Evolutionary conservation across 257 asterid genomes (phyloP).

Genomic region (Jasminum sambac): DNA sequence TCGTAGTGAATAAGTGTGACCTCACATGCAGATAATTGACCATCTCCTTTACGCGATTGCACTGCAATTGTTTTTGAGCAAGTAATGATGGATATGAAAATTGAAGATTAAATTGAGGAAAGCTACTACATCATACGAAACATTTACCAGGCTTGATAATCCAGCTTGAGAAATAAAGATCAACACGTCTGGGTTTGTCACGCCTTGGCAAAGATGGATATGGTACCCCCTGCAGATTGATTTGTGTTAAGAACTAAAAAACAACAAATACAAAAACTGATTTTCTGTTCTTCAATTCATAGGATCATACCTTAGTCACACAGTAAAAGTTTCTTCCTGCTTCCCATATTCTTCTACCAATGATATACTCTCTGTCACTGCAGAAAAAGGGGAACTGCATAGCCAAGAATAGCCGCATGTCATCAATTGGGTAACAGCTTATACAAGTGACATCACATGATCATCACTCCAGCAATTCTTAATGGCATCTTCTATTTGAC

Average conservation of each 20-base stretch:
- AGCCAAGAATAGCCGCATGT: slow-evolving; percentile 20
- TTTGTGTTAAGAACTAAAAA: slow-evolving; percentile 14
- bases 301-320: slow-evolving; percentile 60
- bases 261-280: neutral
- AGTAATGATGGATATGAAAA: neutral
- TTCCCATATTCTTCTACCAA: slow-evolving; percentile 85
- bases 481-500: slow-evolving; percentile 17
- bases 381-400: slow-evolving; percentile 91
- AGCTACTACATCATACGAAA: neutral
- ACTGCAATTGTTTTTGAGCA: slow-evolving; percentile 36
- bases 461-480: neutral
- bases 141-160: slow-evolving; percentile 59
- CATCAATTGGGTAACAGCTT: slow-evolving; percentile 23
- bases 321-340: slow-evolving; percentile 59
- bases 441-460: slow-evolving; percentile 14
- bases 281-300: neutral
- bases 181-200: slow-evolving; percentile 90
- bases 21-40: slow-evolving; percentile 78
- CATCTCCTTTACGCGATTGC: slow-evolving; percentile 76
- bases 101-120: neutral
- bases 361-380: slow-evolving; percentile 83
- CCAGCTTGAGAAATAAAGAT: slow-evolving; percentile 94
- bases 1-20: slow-evolving; percentile 79
- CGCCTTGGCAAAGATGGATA: slow-evolving; percentile 67
- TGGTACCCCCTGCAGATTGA: slow-evolving; percentile 67